A percentile compares a stretch with the other conserved stretches of the same genome.
Evolutionary conservation across 768 basidiomycete genomes (phyloP).

Genomic region (Leccinum rimulosum): DNA sequence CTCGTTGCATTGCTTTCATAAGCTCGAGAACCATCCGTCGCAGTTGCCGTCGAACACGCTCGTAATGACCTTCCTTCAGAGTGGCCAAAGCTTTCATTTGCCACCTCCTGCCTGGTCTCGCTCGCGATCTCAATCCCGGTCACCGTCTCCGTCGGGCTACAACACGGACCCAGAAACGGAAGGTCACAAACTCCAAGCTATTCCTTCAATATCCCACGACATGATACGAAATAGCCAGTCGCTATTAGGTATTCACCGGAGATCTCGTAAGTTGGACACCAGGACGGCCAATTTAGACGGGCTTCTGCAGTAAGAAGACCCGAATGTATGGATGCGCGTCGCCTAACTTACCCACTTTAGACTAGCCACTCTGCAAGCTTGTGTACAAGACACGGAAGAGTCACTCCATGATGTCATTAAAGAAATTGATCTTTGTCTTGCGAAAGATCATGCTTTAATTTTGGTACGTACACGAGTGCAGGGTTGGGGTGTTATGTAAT

Average conservation of each 20-base stretch:
- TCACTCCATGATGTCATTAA: conserved; percentile 48
- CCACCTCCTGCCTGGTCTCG: conserved; percentile 36
- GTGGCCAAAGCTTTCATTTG: conserved; percentile 58
- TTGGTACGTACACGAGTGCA: conserved; percentile 36
- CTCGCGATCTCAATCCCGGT: conserved; percentile 33
- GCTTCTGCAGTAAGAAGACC: conserved; percentile 58
- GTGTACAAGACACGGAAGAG: conserved; percentile 47
- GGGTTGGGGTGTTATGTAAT: conserved; percentile 22
- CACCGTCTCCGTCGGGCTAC: conserved; percentile 66
- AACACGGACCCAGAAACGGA: conserved; percentile 70
- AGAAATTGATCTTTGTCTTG: conserved; percentile 48
- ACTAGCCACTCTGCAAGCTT: conserved; percentile 50
- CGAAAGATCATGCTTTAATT: conserved; percentile 36
- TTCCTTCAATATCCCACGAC: conserved; percentile 19
- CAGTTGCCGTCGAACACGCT: conserved; percentile 73
- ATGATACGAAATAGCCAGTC: conserved; percentile 16
- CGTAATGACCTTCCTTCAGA: conserved; percentile 61
- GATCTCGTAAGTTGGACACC: conserved; percentile 25
- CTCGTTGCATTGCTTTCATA: conserved; percentile 4
- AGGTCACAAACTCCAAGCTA: conserved; percentile 36
- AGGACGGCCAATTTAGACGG: conserved; percentile 66
- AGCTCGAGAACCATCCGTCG: conserved; percentile 40
- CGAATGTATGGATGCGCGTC: neutral
- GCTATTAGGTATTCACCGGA: conserved; percentile 15
- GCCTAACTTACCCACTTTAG: conserved; percentile 31